phyloP scores from a whole-genome alignment of 805 yeast genomes.

The Lipomyces kockii region DNA sequence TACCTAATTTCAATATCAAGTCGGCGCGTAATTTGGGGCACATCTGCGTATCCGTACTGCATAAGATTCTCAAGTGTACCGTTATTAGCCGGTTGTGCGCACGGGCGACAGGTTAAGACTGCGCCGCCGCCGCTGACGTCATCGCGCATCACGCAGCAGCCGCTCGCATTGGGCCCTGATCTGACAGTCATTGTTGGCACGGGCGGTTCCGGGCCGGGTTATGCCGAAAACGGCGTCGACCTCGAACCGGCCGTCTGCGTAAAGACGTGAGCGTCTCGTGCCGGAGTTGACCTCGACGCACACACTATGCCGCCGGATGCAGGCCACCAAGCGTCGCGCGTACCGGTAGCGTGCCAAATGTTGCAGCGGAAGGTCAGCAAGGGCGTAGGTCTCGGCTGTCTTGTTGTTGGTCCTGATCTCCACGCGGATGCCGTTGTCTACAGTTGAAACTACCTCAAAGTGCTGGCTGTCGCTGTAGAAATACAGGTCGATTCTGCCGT shows the following conservation, averaged over 20 bases:
- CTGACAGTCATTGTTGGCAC: not conserved
- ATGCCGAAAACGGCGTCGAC: not conserved
- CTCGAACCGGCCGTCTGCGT: conserved; percentile 19
- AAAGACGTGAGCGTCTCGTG: conserved; percentile 9
- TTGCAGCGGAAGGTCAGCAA: conserved; percentile 13
- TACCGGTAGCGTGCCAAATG: conserved; percentile 13
- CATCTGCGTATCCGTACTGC: not conserved
- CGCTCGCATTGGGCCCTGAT: conserved; percentile 4
- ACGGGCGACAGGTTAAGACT: not conserved
- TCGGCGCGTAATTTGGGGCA: not conserved
- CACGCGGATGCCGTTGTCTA: not conserved
- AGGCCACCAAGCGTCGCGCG: conserved; percentile 1
- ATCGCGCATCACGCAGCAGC: conserved; percentile 5
- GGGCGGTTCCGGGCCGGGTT: not conserved
- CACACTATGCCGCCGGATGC: conserved; percentile 12
- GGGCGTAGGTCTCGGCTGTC: conserved; percentile 7
- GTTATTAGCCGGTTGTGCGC: not conserved
- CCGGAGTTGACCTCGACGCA: conserved; percentile 14
- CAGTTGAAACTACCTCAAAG: not conserved
- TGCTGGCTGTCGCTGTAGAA: conserved; percentile 2
- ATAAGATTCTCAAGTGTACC: not conserved
- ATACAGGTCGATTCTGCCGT: not conserved
- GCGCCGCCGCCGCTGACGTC: conserved; percentile 1
- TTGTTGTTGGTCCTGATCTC: not conserved
- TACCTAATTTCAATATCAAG: not conserved